A percentile compares a stretch with the other conserved stretches of the same genome.
phyloP scores from a whole-genome alignment of 345 rosid genomes.

The Linum lewisii region DNA sequence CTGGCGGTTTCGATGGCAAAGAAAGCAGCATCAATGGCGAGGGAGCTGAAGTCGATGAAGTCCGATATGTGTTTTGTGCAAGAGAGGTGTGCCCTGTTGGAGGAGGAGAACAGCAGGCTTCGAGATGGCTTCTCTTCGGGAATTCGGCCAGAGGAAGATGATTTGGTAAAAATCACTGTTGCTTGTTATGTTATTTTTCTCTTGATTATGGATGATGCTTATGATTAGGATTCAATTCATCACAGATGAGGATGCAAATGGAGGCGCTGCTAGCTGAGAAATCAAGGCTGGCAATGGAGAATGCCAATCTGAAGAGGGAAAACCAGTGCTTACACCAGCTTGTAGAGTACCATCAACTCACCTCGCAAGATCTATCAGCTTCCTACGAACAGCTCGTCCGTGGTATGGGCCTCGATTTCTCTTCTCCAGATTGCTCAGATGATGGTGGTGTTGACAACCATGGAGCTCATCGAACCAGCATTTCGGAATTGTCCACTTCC shows the following conservation, averaged over 20 bases:
- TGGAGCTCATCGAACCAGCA: neutral
- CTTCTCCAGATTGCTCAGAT: slow-evolving; percentile 38
- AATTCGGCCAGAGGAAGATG: slow-evolving; percentile 89
- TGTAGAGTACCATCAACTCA: slow-evolving; percentile 77
- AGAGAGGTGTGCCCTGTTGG: slow-evolving; percentile 65
- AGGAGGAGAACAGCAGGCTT: slow-evolving; percentile 81
- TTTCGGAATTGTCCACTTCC: neutral
- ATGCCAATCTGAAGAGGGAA: slow-evolving; percentile 66
- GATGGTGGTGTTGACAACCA: neutral
- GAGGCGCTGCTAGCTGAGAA: slow-evolving; percentile 86
- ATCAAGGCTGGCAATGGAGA: slow-evolving; percentile 77
- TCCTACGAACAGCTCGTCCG: slow-evolving; percentile 55
- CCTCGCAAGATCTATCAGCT: slow-evolving; percentile 68
- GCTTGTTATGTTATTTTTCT: neutral
- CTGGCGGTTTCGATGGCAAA: slow-evolving; percentile 79
- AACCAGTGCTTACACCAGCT: slow-evolving; percentile 83
- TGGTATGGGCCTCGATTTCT: slow-evolving; percentile 72
- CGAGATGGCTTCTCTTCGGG: slow-evolving; percentile 64
- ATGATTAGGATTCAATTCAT: neutral
- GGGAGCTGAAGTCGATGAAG: slow-evolving; percentile 60
- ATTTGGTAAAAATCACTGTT: slow-evolving; percentile 35
- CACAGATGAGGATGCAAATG: slow-evolving; percentile 84
- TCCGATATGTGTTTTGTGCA: slow-evolving; percentile 64
- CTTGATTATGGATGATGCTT: neutral
- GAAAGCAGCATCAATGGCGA: slow-evolving; percentile 69